Evolutionary conservation across 495 filamentous ascomycete genomes (phyloP).

Genomic region (Filosporella fistucella): DNA sequence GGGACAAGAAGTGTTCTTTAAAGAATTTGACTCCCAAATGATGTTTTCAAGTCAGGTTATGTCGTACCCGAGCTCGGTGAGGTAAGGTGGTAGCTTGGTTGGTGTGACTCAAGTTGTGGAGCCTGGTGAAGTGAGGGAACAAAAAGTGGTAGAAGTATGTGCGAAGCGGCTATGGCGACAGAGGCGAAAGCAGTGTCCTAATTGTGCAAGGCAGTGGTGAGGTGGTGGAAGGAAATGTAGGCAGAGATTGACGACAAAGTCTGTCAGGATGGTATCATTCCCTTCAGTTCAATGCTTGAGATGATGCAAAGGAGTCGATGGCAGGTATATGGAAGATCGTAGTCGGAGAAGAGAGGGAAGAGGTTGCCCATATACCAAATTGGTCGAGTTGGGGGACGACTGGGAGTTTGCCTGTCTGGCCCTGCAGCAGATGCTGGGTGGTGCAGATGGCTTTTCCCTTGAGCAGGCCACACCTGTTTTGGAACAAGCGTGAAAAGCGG

Average conservation of each 20-base stretch:
- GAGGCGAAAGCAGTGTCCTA: neutral
- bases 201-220: neutral
- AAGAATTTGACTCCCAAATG: constrained; percentile 1
- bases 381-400: constrained; percentile 4
- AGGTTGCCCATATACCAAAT: constrained; percentile 12
- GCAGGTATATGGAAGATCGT: neutral
- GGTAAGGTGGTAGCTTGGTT: constrained; percentile 7
- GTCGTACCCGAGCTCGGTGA: constrained; percentile 17
- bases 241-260: neutral
- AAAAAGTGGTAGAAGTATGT: constrained; percentile 2
- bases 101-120: constrained; percentile 21
- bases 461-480: neutral
- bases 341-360: neutral
- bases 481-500: neutral
- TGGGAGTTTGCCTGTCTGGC: constrained; percentile 6
- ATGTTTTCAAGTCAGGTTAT: neutral
- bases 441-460: constrained; percentile 14
- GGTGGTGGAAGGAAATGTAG: neutral
- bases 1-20: constrained; percentile 3
- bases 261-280: too few species aligned
- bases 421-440: constrained; percentile 16
- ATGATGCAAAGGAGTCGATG: neutral
- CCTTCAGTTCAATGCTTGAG: too few species aligned
- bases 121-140: constrained; percentile 6
- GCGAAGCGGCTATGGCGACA: constrained; percentile 11